Conservation (phyloP, 345 rosid genomes). For the Heritiera fomes region DNA sequence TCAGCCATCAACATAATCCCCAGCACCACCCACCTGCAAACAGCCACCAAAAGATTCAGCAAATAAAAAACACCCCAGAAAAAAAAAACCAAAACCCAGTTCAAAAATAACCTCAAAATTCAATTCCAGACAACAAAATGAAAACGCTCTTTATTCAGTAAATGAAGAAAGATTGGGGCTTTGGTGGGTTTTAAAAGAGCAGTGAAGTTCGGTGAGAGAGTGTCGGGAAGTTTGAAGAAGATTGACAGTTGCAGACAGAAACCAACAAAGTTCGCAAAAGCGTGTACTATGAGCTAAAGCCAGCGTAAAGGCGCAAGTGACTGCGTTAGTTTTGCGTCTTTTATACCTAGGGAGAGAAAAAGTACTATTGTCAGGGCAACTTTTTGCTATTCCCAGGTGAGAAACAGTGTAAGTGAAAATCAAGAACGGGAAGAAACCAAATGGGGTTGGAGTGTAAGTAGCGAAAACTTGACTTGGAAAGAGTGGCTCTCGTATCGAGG, state of each 20-base stretch:
- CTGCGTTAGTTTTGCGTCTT: not conserved
- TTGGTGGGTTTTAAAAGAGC: not conserved
- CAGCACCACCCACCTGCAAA: constrained; percentile 31
- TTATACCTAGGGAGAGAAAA: not conserved
- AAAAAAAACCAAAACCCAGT: not conserved
- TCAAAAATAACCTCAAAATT: constrained; percentile 11
- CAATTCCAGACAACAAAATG: not conserved
- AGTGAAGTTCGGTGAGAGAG: not conserved
- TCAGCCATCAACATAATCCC: constrained; percentile 57
- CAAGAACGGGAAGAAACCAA: not conserved
- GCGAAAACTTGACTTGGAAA: not conserved
- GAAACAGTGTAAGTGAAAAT: not conserved
- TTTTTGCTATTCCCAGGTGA: not conserved
- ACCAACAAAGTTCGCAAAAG: not conserved
- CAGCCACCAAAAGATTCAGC: not conserved
- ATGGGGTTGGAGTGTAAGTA: not conserved
- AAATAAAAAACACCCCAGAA: not conserved
- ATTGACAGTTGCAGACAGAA: constrained; percentile 16
- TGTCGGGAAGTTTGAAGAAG: constrained; percentile 4
- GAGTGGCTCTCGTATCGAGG: not conserved
- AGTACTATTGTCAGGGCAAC: not conserved
- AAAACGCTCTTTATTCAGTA: not conserved
- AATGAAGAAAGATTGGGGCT: not conserved
- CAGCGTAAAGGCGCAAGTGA: not conserved
- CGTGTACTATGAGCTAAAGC: not conserved